Base-by-base conservation (phyloP, 2,329 filamentous ascomycete genomes). In the Pseudocercospora vitis region DNA sequence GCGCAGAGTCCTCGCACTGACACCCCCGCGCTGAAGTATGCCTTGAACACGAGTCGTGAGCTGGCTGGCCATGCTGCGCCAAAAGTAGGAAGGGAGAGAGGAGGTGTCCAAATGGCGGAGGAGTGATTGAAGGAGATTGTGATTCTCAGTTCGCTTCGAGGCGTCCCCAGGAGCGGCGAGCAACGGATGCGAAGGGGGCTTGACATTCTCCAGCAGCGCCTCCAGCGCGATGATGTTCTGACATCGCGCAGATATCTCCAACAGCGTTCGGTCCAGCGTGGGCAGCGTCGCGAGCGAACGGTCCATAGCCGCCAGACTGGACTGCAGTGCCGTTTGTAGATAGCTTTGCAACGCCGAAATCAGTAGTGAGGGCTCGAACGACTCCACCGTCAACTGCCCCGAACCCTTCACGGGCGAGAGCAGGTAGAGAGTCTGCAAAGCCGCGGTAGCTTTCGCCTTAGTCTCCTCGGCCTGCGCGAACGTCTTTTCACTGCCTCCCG, bases 171-270 rank as follows among this genome's bases (percentile, higher is more conserved):
- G n/a, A n/a, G n/a, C n/a, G n/a, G n/a, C n/a, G n/a, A n/a, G 69
- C 0, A 89, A 74, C 0, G 89, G 86, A 64, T 95, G 89, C 0
- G 70, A 37, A 0, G 90, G 88, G 0, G 86, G 77, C 60, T 84
- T 86, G 2, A 83, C 85, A 3, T 78, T 76, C 46, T 84, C 82
- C 5, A 97, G 82, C 2, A 96, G 81, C 1, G 84, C 76, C 73
- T 96, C 90, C 2, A 97, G 76, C 0, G 90, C 89, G n/a, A 95
- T 84, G 32, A 97, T 83, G 66, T 95, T 95, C 69, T 96, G 91
- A 68, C 92, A 96, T 40, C 89, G 81, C 4, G 86, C 84, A 5
- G 88, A 88, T 18, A 96, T 84, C 65, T 97, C 94, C 12, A 83
- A 77, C 1, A 97, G 78, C 0, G 90, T 87, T 48, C 89, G 82